These are phyloP conservation scores for Apiotrichum laibachii DNA, from an alignment of 1,284 basidiomycete species.

Conservation along the genomic window DNA sequence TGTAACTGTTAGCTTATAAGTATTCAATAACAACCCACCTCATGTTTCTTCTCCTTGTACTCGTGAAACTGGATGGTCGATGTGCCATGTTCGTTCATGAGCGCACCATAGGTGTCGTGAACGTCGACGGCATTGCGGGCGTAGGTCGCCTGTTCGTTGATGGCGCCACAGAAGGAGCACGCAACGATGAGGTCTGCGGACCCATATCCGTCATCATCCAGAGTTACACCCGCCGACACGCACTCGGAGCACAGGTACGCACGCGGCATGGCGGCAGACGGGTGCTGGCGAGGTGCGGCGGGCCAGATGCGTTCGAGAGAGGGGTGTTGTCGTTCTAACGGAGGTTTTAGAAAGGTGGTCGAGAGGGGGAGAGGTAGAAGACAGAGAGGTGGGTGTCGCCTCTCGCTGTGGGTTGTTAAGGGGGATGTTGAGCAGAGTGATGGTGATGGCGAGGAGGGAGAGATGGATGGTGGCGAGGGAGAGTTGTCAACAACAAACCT, in stretches of 20 bases:
- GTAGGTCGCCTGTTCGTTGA: slow-evolving; percentile 26
- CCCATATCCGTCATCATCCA: background rate
- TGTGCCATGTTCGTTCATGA: slow-evolving; percentile 17
- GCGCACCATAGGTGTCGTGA: slow-evolving; percentile 18
- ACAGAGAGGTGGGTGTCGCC: too few species aligned
- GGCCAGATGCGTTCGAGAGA: too few species aligned
- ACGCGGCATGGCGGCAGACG: background rate
- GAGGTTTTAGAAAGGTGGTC: too few species aligned
- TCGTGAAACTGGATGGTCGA: slow-evolving; percentile 12
- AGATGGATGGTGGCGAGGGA: too few species aligned
- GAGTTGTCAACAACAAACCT: too few species aligned
- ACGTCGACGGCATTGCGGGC: slow-evolving; percentile 16
- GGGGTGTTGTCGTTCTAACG: too few species aligned
- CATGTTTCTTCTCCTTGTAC: slow-evolving; percentile 12
- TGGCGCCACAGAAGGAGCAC: slow-evolving; percentile 29
- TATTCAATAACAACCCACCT: slow-evolving; percentile 5
- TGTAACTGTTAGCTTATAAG: background rate
- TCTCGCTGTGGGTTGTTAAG: too few species aligned
- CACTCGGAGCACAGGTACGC: slow-evolving; percentile 12
- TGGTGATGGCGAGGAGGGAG: too few species aligned
- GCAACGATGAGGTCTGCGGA: slow-evolving; percentile 13
- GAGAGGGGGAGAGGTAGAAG: too few species aligned
- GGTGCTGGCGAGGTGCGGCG: too few species aligned
- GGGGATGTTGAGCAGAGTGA: too few species aligned
- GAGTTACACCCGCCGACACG: slow-evolving; percentile 7